Percentiles rank a stretch among this genome's conserved stretches.
Conservation (phyloP, 2,329 filamentous ascomycete species). For the Talaromyces atroroseus region DNA sequence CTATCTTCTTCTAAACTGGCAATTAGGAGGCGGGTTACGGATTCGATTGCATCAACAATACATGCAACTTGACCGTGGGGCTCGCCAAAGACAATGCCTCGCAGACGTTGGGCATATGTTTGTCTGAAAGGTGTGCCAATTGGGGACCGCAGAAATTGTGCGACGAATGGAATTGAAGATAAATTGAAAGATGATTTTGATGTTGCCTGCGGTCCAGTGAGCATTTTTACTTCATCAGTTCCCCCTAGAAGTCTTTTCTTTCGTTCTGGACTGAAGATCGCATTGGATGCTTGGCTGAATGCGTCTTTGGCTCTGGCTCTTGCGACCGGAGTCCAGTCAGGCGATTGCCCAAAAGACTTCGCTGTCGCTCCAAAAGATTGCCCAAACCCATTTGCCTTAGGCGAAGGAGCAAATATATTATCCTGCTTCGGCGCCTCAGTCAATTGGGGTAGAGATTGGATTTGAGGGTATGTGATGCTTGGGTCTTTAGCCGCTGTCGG, state of each 20-base stretch:
- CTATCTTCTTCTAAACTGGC: conserved; percentile 73
- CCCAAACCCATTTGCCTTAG: conserved; percentile 33
- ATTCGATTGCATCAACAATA: conserved; percentile 66
- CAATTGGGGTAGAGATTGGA: conserved; percentile 47
- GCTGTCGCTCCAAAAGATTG: conserved; percentile 41
- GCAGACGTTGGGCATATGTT: conserved; percentile 60
- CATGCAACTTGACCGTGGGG: conserved; percentile 66
- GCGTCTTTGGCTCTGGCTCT: conserved; percentile 33
- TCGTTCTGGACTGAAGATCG: conserved; percentile 35
- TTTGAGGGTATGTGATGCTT: conserved; percentile 20
- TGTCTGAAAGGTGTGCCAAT: conserved; percentile 66
- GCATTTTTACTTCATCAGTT: conserved; percentile 33
- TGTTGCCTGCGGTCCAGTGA: conserved; percentile 22
- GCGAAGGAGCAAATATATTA: conserved; percentile 42
- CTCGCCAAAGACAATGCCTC: conserved; percentile 63
- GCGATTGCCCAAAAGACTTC: conserved; percentile 42
- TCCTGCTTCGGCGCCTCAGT: conserved; percentile 45
- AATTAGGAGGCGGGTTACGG: conserved; percentile 63
- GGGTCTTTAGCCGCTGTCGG: conserved; percentile 40
- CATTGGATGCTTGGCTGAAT: conserved; percentile 35
- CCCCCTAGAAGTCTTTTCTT: conserved; percentile 34
- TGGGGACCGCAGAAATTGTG: conserved; percentile 45
- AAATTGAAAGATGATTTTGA: conserved; percentile 37
- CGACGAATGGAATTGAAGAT: conserved; percentile 45
- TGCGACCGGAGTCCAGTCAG: conserved; percentile 40